A percentile compares a stretch with the other conserved stretches of the same genome.
Evolutionary conservation across 2,329 filamentous ascomycete species (phyloP).

Genomic region (Pyrenophora tritici-repentis): DNA sequence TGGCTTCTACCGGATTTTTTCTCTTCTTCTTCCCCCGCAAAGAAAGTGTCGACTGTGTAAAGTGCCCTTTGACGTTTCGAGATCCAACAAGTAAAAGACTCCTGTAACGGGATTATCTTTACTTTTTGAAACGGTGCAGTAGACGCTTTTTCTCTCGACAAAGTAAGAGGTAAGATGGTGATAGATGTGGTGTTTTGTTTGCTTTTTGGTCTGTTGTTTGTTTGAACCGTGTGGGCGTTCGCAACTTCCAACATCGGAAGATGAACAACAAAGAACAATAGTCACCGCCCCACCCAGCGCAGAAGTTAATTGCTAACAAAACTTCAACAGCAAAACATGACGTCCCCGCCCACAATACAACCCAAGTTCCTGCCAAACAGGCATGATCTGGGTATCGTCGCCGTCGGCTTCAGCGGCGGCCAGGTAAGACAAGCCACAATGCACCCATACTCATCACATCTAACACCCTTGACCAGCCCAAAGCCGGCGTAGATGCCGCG

Average conservation of each 20-base stretch:
- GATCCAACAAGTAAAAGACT: no score
- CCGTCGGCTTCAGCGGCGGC: conserved; percentile 94
- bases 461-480: conserved; percentile 63
- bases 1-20: neutral
- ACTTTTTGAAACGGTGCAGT: no score
- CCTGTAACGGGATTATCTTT: no score
- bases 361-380: conserved; percentile 80
- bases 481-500: conserved; percentile 88
- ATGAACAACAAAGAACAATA: conserved; percentile 1
- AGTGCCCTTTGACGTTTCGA: neutral
- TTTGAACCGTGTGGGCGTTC: neutral
- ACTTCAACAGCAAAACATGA: conserved; percentile 48
- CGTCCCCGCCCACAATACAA: conserved; percentile 61
- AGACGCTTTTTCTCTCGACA: no score
- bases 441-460: neutral
- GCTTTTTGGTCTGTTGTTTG: neutral
- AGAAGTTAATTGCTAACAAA: neutral
- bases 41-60: neutral
- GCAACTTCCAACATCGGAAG: neutral
- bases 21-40: neutral
- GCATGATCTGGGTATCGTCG: conserved; percentile 85
- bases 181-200: neutral
- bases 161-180: no score
- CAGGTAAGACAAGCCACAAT: conserved; percentile 66
- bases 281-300: neutral